These are phyloP conservation scores for Pseudocercospora macadamiae DNA, from an alignment of 2,329 filamentous ascomycete species.

Conservation along the genomic window DNA sequence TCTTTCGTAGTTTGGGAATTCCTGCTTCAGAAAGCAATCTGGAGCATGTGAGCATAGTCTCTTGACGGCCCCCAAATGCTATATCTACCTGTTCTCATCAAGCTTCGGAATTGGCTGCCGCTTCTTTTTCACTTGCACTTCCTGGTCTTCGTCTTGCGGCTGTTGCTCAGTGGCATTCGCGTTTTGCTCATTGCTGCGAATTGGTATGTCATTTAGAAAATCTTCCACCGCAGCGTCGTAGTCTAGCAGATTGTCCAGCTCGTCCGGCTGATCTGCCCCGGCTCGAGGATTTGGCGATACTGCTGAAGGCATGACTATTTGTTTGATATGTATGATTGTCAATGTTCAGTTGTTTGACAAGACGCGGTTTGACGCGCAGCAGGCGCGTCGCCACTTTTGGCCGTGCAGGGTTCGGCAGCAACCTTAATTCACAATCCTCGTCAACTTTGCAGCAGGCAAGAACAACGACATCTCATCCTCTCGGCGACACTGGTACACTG, in stretches of 20 bases:
- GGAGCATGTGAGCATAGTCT: conserved; percentile 9
- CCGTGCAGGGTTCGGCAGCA: too few relatives aligned
- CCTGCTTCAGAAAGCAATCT: conserved; percentile 82
- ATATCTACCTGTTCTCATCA: conserved; percentile 71
- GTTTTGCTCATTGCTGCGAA: conserved; percentile 51
- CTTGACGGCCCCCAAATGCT: neutral
- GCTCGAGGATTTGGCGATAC: conserved; percentile 26
- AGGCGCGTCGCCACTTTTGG: too few relatives aligned
- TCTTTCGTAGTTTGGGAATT: conserved; percentile 77
- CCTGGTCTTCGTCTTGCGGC: conserved; percentile 75
- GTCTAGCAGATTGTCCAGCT: conserved; percentile 71
- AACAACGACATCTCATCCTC: conserved; percentile 5
- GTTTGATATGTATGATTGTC: conserved; percentile 17
- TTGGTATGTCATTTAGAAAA: conserved; percentile 48
- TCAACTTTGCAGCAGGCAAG: neutral
- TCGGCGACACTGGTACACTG: neutral
- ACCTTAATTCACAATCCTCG: conserved; percentile 6
- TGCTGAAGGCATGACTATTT: conserved; percentile 37
- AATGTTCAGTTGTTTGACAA: neutral
- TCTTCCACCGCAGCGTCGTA: conserved; percentile 67
- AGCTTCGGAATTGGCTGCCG: conserved; percentile 80
- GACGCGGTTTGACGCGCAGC: conserved; percentile 9
- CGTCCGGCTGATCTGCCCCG: conserved; percentile 41
- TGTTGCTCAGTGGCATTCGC: conserved; percentile 43
- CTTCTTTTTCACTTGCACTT: conserved; percentile 79